Evolutionary conservation across 2,329 filamentous ascomycete species (phyloP), one percentile per base, ranked within the genome.

Genomic region (Pyrenochaeta sp.): DNA sequence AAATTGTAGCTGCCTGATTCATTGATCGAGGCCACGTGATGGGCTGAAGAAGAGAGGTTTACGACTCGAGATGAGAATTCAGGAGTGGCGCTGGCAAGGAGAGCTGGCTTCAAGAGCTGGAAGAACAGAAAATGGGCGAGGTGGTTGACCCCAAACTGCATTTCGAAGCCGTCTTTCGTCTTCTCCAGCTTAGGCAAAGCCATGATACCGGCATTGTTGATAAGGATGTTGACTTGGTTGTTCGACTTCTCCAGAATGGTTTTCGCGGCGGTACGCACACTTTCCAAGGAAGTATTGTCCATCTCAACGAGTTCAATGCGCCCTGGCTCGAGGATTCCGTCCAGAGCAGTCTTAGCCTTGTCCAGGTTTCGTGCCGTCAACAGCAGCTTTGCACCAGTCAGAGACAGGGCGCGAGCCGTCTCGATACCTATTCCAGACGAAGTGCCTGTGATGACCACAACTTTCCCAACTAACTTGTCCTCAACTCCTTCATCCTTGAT

Each of bases 91-190:
- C 71, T 29, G 7, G 51, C 74, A 21, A 72, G 54, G 3, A 82
- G 54, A 9, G 71, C 69, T 0, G 78, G 77, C 14, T 78, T 56
- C 4, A 82, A 71, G 12, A 81, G 71, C 35, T 76, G 71, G 4
- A 57, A 59, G 5, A 35, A 12, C 12, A 82, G 66, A 57, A 81
- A 81, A 18, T 81, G 77, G 0, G 77, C 75, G 4, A 82, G 51
- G 52, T 82, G 75, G 61, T 82, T 82, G 17, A 77, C 77, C 2
- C 72, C 78, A 2, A 79, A 68, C 42, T 78, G 56, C 1, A 62
- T 49, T 49, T 75, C 73, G 39, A 68, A 61, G 9, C 74, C 73
- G 44, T 76, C 69, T 4, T 66, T 60, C 56, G 47, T 56, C 4
- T 5, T 4, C 5, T 2, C 54, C 2, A 59, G 63, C 47, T 17